A percentile compares a stretch with the other conserved stretches of the same genome.
These are phyloP conservation scores for Plasmodium gaboni DNA, from an alignment of 169 alveolate genomes.

Conservation along the genomic window DNA sequence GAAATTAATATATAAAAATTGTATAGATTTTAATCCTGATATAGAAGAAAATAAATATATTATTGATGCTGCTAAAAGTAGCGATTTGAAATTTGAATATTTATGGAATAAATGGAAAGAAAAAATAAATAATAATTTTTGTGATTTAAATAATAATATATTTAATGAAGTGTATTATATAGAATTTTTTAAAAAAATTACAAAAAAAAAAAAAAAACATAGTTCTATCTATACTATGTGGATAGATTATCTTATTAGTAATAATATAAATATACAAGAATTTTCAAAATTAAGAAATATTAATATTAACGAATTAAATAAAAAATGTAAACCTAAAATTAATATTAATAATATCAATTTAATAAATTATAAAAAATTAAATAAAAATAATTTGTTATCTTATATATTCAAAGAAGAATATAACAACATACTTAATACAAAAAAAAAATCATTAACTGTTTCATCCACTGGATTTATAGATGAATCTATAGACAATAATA, in stretches of 20 bases:
- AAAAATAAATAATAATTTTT: constrained; percentile 1
- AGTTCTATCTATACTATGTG: constrained; percentile 24
- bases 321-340: not conserved
- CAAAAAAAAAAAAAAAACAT: constrained; percentile 53
- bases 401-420: constrained; percentile 44
- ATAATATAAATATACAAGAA: constrained; percentile 6
- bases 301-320: constrained; percentile 14
- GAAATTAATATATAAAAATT: constrained; percentile 47
- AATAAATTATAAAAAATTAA: constrained; percentile 8
- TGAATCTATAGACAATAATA: not conserved
- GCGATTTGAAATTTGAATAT: constrained; percentile 20
- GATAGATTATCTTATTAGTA: constrained; percentile 26
- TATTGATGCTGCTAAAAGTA: constrained; percentile 45
- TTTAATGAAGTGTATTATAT: constrained; percentile 11
- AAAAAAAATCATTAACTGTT: not conserved
- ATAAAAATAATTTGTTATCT: constrained; percentile 15
- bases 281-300: constrained; percentile 30
- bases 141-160: constrained; percentile 7
- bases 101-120: constrained; percentile 49
- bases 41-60: constrained; percentile 35
- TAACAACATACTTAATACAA: not conserved
- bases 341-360: constrained; percentile 6
- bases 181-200: constrained; percentile 34
- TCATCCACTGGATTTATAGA: not conserved
- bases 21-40: constrained; percentile 58